phyloP scores from a whole-genome alignment of 1,139 yeast genomes.

The Diutina mesorugosa region DNA sequence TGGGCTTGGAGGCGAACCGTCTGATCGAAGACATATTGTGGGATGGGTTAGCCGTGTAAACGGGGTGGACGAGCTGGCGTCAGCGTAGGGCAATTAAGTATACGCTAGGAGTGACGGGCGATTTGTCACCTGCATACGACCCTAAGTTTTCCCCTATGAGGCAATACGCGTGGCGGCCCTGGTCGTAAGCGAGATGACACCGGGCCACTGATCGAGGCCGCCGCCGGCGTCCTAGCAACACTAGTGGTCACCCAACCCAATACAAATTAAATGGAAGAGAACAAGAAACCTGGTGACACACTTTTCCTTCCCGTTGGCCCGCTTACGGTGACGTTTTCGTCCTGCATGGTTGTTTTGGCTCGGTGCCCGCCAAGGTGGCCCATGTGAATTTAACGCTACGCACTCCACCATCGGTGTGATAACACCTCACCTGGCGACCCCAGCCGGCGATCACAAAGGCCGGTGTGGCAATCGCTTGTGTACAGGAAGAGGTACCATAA shows the following conservation, averaged over 20 bases:
- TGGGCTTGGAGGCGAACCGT: neutral
- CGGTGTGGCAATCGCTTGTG: neutral
- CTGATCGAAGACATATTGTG: neutral
- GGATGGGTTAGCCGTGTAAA: neutral
- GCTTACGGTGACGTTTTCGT: neutral
- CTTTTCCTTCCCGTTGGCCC: neutral
- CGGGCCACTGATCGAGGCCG: neutral
- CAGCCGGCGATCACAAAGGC: neutral
- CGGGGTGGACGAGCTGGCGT: neutral
- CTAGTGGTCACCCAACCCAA: too few relatives aligned
- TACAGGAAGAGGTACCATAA: neutral
- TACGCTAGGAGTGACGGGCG: neutral
- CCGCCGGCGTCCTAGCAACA: too few relatives aligned
- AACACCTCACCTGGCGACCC: neutral
- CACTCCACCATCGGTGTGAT: neutral
- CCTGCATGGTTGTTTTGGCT: neutral
- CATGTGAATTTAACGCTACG: neutral
- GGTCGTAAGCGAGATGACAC: neutral
- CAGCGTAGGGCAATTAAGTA: neutral
- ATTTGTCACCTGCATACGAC: neutral
- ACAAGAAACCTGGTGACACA: too few relatives aligned
- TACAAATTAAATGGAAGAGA: too few relatives aligned
- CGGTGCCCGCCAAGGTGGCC: neutral
- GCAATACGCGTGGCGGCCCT: neutral
- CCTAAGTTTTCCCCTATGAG: neutral